Percentiles rank a stretch among this genome's conserved stretches.
Conservation (phyloP, 1,284 basidiomycete genomes). For the Ganoderma lingzhi region DNA sequence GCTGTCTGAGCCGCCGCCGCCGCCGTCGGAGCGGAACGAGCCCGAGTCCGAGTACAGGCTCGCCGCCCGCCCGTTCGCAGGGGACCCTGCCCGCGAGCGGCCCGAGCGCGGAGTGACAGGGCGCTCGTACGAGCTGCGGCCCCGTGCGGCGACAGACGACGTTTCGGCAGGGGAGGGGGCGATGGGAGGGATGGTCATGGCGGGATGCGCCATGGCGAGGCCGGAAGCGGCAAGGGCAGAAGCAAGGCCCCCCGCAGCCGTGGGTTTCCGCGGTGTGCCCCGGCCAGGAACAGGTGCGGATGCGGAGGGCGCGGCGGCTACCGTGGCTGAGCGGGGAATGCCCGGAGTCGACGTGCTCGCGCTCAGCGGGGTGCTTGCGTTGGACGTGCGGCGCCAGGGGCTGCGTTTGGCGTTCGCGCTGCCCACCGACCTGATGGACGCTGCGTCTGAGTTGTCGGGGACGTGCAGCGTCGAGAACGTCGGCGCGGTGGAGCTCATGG, state of each 20-base stretch:
- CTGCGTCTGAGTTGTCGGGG: slow-evolving; percentile 49
- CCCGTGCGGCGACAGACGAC: slow-evolving; percentile 23
- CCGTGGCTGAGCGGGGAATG: slow-evolving; percentile 37
- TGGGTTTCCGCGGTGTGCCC: slow-evolving; percentile 39
- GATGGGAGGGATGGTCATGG: slow-evolving; percentile 53
- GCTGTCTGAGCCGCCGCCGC: slow-evolving; percentile 31
- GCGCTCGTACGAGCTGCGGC: slow-evolving; percentile 17
- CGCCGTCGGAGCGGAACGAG: slow-evolving; percentile 38
- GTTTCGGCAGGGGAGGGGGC: slow-evolving; percentile 37
- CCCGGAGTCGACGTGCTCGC: slow-evolving; percentile 21
- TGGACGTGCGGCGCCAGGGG: slow-evolving; percentile 41
- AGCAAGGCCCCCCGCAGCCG: slow-evolving; percentile 54
- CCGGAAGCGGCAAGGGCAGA: slow-evolving; percentile 73
- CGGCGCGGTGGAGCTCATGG: slow-evolving; percentile 33
- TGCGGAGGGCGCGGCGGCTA: slow-evolving; percentile 5
- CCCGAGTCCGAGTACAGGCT: slow-evolving; percentile 42
- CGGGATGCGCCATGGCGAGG: slow-evolving; percentile 69
- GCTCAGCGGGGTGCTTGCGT: slow-evolving; percentile 16
- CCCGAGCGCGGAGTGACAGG: slow-evolving; percentile 30
- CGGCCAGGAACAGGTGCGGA: slow-evolving; percentile 12
- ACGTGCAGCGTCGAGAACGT: slow-evolving; percentile 36
- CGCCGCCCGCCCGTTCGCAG: slow-evolving; percentile 32
- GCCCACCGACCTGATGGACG: slow-evolving; percentile 47
- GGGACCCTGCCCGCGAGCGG: slow-evolving; percentile 39
- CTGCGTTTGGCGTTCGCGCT: slow-evolving; percentile 46